These are phyloP conservation scores for Pyrus betulifolia DNA, from an alignment of 306 rosid genomes.

Conservation along the genomic window DNA sequence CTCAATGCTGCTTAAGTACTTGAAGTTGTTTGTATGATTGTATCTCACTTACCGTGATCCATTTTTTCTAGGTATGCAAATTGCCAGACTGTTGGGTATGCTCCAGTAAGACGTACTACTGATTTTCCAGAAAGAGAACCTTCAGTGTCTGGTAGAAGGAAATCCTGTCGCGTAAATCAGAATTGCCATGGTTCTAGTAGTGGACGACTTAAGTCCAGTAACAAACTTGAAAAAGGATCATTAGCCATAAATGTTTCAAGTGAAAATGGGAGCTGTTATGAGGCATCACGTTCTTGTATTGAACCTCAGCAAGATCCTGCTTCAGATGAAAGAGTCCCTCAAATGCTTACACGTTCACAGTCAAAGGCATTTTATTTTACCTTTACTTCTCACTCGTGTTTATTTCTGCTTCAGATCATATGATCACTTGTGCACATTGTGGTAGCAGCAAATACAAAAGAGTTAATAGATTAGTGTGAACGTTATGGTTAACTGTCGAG, in stretches of 20 bases:
- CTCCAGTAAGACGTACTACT: slow-evolving; percentile 24
- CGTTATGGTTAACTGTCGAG: not conserved
- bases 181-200: slow-evolving; percentile 11
- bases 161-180: not conserved
- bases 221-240: slow-evolving; percentile 12
- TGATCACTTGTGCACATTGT: not conserved
- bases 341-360: not conserved
- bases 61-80: slow-evolving; percentile 37
- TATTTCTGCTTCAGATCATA: not conserved
- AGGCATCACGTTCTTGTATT: slow-evolving; percentile 10
- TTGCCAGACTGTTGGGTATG: slow-evolving; percentile 72
- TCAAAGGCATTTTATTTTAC: not conserved
- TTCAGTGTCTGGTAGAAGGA: slow-evolving; percentile 15
- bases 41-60: not conserved
- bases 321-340: slow-evolving; percentile 13
- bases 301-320: slow-evolving; percentile 22
- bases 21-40: not conserved
- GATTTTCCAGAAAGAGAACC: slow-evolving; percentile 26
- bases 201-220: not conserved
- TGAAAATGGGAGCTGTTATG: slow-evolving; percentile 15
- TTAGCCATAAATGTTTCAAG: not conserved
- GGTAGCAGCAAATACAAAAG: not conserved
- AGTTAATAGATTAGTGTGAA: not conserved
- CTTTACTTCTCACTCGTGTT: slow-evolving; percentile 5
- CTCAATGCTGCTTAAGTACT: not conserved